Evolutionary conservation across 306 rosid genomes (phyloP).

Genomic region (Castanopsis chinensis): DNA sequence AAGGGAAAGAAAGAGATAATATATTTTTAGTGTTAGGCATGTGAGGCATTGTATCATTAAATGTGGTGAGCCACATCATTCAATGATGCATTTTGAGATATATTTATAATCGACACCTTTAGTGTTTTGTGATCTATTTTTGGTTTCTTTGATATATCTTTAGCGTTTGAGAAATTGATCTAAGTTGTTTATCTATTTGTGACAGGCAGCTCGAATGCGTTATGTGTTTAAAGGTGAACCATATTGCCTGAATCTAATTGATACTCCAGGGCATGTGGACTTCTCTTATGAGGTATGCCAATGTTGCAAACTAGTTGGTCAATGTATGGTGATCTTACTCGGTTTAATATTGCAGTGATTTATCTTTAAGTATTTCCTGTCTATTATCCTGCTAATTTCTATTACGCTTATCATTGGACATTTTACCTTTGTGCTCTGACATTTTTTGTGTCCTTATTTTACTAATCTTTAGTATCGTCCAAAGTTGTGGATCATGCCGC

Average conservation of each 20-base stretch:
- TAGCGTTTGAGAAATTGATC: slow-evolving; percentile 15
- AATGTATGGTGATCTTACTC: background rate
- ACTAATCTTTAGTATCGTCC: background rate
- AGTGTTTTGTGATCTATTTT: background rate
- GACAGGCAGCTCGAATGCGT: slow-evolving; percentile 95
- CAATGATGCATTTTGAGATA: background rate
- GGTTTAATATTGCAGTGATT: background rate
- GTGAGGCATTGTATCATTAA: too few species aligned
- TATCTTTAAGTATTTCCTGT: background rate
- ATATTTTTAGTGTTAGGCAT: too few species aligned
- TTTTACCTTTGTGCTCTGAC: background rate
- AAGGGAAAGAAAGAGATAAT: too few species aligned
- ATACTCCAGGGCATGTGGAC: slow-evolving; percentile 98
- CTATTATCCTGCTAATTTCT: background rate
- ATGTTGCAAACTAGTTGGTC: background rate
- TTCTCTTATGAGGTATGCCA: slow-evolving; percentile 81
- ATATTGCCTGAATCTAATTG: slow-evolving; percentile 82
- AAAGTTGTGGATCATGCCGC: background rate
- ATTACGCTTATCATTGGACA: background rate
- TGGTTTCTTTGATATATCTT: background rate
- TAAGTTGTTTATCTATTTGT: slow-evolving; percentile 20
- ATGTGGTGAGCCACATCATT: background rate
- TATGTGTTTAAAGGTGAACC: slow-evolving; percentile 51
- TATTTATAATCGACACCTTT: background rate
- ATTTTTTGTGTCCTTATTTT: background rate